Evolutionary conservation across 257 asterid species (phyloP).

Genomic region (Capsicum pubescens): DNA sequence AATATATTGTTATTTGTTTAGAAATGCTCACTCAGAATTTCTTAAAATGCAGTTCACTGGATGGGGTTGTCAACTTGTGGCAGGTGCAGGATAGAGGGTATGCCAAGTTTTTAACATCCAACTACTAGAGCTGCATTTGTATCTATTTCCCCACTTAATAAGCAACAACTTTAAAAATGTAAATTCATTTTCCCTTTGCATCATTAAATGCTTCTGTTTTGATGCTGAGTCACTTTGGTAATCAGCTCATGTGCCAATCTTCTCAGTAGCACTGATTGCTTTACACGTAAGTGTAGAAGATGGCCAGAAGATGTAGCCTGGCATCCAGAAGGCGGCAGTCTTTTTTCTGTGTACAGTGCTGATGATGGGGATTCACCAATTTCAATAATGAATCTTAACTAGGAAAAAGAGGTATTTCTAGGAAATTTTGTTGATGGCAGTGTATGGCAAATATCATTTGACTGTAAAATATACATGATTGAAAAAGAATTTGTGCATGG

Average conservation of each 20-base stretch:
- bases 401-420: slow-evolving; percentile 61
- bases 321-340: slow-evolving; percentile 83
- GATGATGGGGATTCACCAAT: slow-evolving; percentile 86
- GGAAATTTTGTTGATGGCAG: slow-evolving; percentile 1
- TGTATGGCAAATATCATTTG: neutral
- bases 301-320: slow-evolving; percentile 99
- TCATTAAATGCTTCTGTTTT: neutral
- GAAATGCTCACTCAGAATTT: slow-evolving; percentile 30
- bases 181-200: neutral
- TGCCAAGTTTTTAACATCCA: slow-evolving; percentile 29
- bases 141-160: slow-evolving; percentile 3
- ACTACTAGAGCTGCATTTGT: slow-evolving; percentile 24
- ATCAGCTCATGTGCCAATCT: slow-evolving; percentile 73
- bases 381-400: slow-evolving; percentile 68
- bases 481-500: neutral
- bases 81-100: slow-evolving; percentile 66
- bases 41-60: slow-evolving; percentile 69
- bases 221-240: slow-evolving; percentile 12
- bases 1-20: neutral
- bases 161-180: neutral
- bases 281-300: slow-evolving; percentile 71
- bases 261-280: slow-evolving; percentile 69
- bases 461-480: slow-evolving; percentile 2
- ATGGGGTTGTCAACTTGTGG: slow-evolving; percentile 81
- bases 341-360: slow-evolving; percentile 79